Percentiles rank a stretch among this genome's conserved stretches.
phyloP scores from a whole-genome alignment of 2,329 filamentous ascomycete genomes.

The Elsinoe ampelina region DNA sequence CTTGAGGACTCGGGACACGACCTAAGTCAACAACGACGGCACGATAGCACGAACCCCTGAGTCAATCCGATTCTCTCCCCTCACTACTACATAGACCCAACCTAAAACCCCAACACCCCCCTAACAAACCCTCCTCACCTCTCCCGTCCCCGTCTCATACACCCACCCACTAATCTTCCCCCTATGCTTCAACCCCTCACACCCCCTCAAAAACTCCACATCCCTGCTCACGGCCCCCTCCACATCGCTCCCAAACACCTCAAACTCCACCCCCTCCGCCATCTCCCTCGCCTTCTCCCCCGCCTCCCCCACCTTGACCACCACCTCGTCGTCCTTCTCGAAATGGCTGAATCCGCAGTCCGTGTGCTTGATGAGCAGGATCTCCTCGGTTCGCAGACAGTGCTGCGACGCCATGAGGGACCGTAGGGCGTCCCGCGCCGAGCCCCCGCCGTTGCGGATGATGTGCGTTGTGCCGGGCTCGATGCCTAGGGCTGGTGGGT shows the following conservation, averaged over 20 bases:
- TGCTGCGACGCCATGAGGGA: conserved; percentile 72
- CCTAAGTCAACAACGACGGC: neutral
- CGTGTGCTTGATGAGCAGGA: conserved; percentile 66
- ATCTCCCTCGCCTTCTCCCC: conserved; percentile 1
- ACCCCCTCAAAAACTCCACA: neutral
- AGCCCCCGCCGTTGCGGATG: conserved; percentile 53
- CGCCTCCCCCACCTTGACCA: neutral
- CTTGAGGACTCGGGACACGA: no score
- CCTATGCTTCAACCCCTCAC: conserved; percentile 3
- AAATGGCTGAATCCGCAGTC: conserved; percentile 45
- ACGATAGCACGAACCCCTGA: neutral
- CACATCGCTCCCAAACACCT: neutral
- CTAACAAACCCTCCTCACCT: conserved; percentile 6
- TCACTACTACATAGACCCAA: neutral
- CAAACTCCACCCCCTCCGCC: conserved; percentile 2
- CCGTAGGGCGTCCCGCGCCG: conserved; percentile 58
- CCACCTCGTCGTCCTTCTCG: neutral
- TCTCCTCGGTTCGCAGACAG: conserved; percentile 64
- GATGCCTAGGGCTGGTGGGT: conserved; percentile 54
- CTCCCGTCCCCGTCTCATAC: neutral
- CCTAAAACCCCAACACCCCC: neutral
- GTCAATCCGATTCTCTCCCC: neutral
- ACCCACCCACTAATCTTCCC: conserved; percentile 8
- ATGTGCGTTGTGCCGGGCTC: conserved; percentile 63
- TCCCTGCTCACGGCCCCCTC: neutral